phyloP scores from a whole-genome alignment of 2,329 filamentous ascomycete genomes.

The Talaromyces sp. region DNA sequence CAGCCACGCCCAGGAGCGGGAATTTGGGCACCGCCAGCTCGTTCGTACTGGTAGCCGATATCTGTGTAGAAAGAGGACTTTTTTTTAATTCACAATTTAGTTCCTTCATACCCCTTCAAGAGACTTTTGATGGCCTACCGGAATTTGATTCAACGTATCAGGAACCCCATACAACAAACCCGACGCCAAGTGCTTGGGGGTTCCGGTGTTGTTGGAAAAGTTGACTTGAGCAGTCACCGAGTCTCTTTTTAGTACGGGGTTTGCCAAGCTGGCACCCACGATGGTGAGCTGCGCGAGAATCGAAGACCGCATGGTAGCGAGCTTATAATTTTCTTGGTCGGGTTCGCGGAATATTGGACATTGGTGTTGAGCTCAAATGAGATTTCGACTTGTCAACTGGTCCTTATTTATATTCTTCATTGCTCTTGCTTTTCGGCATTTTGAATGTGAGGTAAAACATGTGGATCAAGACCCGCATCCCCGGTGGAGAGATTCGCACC shows the following conservation, averaged over 20 bases:
- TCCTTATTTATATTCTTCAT: neutral
- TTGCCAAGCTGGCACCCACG: neutral
- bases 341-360: neutral
- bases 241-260: neutral
- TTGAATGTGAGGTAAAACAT: neutral
- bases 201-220: conserved; percentile 5
- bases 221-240: conserved; percentile 3
- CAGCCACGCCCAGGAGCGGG: conserved; percentile 30
- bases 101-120: neutral
- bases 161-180: conserved; percentile 8
- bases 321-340: neutral
- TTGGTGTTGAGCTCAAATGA: neutral
- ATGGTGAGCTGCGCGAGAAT: neutral
- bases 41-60: conserved; percentile 36
- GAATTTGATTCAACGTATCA: conserved; percentile 3
- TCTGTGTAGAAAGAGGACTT: conserved; percentile 23
- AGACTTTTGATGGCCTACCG: neutral
- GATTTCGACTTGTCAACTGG: neutral
- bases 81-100: neutral
- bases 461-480: neutral
- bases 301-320: neutral
- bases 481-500: neutral
- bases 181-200: neutral
- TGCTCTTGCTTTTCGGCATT: neutral
- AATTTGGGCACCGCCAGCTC: conserved; percentile 40